A percentile compares a stretch with the other conserved stretches of the same genome.
These are phyloP conservation scores for Mucor plumbeus DNA, from an alignment of 371 early-diverging fungal genomes.

Conservation along the genomic window DNA sequence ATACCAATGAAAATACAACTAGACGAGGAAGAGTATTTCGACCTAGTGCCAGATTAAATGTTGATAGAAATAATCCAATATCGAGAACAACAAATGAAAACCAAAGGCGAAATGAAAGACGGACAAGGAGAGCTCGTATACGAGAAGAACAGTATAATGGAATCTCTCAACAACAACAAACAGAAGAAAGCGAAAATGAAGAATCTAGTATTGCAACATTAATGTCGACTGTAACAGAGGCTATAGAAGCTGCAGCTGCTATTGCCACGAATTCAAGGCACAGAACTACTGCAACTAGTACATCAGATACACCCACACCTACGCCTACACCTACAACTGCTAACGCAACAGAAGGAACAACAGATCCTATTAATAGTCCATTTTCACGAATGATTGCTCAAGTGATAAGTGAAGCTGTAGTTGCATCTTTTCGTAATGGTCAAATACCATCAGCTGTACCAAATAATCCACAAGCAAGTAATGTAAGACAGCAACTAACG, in stretches of 20 bases:
- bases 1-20: neutral
- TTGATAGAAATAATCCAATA: slow-evolving; percentile 10
- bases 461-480: neutral
- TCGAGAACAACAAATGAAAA: slow-evolving; percentile 8
- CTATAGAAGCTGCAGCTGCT: slow-evolving; percentile 1
- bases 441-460: slow-evolving; percentile 5
- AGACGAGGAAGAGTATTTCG: slow-evolving; percentile 16
- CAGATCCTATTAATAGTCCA: slow-evolving; percentile 10
- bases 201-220: neutral
- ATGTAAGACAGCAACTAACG: slow-evolving; percentile 22
- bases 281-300: neutral
- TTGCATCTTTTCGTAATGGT: slow-evolving; percentile 27
- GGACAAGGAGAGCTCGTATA: slow-evolving; percentile 12
- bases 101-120: slow-evolving; percentile 25
- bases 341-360: neutral
- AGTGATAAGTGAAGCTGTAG: slow-evolving; percentile 29
- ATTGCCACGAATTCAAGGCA: neutral
- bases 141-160: slow-evolving; percentile 14
- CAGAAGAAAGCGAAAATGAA: neutral
- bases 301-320: neutral
- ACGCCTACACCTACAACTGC: neutral
- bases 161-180: neutral
- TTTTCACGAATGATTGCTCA: slow-evolving; percentile 31
- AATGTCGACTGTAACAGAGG: neutral
- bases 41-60: slow-evolving; percentile 15